Conservation (phyloP, 257 asterid species). For the Paraleonurus japonicus region DNA sequence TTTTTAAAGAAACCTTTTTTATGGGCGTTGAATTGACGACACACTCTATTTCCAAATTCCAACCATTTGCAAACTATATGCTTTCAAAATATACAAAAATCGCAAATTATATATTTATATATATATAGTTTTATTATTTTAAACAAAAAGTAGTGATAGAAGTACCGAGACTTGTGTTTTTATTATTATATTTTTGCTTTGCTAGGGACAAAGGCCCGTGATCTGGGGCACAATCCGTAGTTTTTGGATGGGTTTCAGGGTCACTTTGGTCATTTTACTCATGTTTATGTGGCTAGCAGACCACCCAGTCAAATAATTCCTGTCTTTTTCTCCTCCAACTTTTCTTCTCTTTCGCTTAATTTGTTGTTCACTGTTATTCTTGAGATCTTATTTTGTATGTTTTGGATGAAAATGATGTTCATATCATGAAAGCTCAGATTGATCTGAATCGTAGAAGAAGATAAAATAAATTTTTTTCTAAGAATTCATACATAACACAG, state of each 20-base stretch:
- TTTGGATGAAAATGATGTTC: slow-evolving; percentile 22
- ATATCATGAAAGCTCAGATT: background rate
- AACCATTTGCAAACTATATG: slow-evolving; percentile 24
- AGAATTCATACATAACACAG: too few relatives aligned
- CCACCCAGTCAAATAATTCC: slow-evolving; percentile 15
- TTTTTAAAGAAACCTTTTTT: slow-evolving; percentile 1
- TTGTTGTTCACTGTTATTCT: slow-evolving; percentile 25
- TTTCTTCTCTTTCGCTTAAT: background rate
- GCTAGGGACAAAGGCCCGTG: slow-evolving; percentile 64
- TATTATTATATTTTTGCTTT: slow-evolving; percentile 9
- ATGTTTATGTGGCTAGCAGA: slow-evolving; percentile 24
- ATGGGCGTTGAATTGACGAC: background rate
- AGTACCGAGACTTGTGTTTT: slow-evolving; percentile 32
- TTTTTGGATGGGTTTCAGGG: background rate
- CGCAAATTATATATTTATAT: too few relatives aligned
- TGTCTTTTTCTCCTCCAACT: slow-evolving; percentile 12
- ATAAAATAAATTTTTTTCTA: too few relatives aligned
- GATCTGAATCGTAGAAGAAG: background rate
- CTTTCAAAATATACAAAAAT: too few relatives aligned
- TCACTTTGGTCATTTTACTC: background rate
- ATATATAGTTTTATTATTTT: background rate
- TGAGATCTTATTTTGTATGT: slow-evolving; percentile 28
- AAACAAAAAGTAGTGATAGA: slow-evolving; percentile 17
- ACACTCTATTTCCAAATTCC: background rate
- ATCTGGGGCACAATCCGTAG: slow-evolving; percentile 40